Conservation (phyloP, 2,329 filamentous ascomycete genomes). For the Xylariales sp. region DNA sequence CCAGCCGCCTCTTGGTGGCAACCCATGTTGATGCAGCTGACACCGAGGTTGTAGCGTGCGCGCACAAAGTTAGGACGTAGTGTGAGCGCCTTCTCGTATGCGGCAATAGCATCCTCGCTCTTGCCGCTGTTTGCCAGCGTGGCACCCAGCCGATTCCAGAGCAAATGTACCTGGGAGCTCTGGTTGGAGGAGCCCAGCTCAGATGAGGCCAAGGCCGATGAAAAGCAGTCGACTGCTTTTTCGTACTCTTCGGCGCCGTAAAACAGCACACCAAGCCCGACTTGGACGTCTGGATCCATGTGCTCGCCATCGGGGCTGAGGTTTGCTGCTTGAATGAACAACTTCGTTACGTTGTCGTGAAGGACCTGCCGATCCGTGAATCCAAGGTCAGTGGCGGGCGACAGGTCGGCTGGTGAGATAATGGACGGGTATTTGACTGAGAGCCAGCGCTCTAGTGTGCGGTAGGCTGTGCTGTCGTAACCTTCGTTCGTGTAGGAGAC, state of each 20-base stretch:
- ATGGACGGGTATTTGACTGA: slow-evolving; percentile 90
- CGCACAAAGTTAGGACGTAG: slow-evolving; percentile 95
- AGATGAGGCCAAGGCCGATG: slow-evolving; percentile 78
- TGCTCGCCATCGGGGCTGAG: slow-evolving; percentile 87
- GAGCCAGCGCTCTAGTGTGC: slow-evolving; percentile 93
- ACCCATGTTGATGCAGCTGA: slow-evolving; percentile 95
- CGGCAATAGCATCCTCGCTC: slow-evolving; percentile 92
- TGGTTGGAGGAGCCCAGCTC: slow-evolving; percentile 82
- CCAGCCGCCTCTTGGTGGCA: slow-evolving; percentile 91
- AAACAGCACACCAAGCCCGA: slow-evolving; percentile 93
- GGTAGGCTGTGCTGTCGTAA: slow-evolving; percentile 94
- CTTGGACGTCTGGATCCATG: slow-evolving; percentile 98
- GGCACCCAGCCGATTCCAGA: slow-evolving; percentile 96
- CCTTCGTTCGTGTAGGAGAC: slow-evolving; percentile 99
- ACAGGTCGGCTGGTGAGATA: slow-evolving; percentile 66
- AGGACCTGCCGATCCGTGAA: slow-evolving; percentile 90
- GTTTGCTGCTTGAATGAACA: slow-evolving; percentile 90
- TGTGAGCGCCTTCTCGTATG: slow-evolving; percentile 87
- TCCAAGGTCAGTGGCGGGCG: slow-evolving; percentile 75
- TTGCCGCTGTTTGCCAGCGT: slow-evolving; percentile 93
- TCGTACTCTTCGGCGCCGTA: slow-evolving; percentile 98
- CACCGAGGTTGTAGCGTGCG: slow-evolving; percentile 93
- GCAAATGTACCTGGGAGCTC: slow-evolving; percentile 80
- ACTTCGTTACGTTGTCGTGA: slow-evolving; percentile 83
- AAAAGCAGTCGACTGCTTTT: slow-evolving; percentile 98